Evolutionary conservation across 2,329 filamentous ascomycete species (phyloP), one percentile per base, ranked within the genome.

Genomic region (Elsinoe australis): DNA sequence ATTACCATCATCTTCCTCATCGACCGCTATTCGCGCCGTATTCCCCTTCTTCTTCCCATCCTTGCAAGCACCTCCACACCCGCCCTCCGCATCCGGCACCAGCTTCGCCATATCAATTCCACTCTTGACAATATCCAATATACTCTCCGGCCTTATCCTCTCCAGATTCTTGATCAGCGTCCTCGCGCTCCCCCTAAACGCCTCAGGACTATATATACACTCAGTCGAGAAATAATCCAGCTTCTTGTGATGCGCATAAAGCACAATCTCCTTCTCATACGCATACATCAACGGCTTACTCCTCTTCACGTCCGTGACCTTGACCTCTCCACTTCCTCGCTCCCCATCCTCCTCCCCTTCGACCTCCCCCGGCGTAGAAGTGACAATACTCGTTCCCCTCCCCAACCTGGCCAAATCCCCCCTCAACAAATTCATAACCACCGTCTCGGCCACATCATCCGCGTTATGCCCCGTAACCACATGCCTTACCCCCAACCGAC

Each of bases 171-270:
- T 98, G 66, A 98, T 95, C 51, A 98, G 69, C 19, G 83, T 86
- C 54, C 92, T 78, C 2, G 92, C 92, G 56, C 87, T 95, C 2
- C 92, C 92, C 51, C 92, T 78, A 62, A 98, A 98, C 2, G 92
- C 92, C 67, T 98, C 92, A 0, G 92, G 92, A 47, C 87, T 95
- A 71, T 98, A 98, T 52, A 98, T 88, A 71, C 92, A 98, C 68
- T 98, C 92, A 0, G 92, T 98, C 60, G 83, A 95, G 68, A 98
- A 98, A 68, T 98, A 98, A 63, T 96, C 89, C 54, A 98, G 74
- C 65, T 89, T 89, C 67, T 92, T 94, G 71, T 98, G 88, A 62
- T 96, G 87, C 4, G 92, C 92, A 63, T 98, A 98, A 4, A 98
- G 74, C 14, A 98, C 92, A 56, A 98, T 98, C 64, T 98, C 92